Conservation (phyloP, 257 asterid species). For the Primulina huaijiensis region DNA sequence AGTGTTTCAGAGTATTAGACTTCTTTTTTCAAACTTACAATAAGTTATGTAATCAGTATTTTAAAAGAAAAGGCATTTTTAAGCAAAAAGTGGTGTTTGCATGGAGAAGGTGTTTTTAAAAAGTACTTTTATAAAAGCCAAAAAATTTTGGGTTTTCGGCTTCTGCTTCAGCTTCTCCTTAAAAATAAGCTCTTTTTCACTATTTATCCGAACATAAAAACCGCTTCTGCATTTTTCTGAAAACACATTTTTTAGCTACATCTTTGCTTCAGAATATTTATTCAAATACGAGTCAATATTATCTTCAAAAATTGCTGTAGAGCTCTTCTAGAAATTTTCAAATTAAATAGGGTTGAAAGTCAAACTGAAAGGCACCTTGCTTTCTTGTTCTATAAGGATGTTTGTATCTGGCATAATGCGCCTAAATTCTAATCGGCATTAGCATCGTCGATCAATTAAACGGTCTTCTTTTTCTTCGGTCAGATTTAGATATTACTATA, state of each 20-base stretch:
- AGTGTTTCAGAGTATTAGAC: too few species aligned
- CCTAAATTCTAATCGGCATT: slow-evolving; percentile 14
- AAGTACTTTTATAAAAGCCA: neutral
- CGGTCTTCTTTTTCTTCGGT: neutral
- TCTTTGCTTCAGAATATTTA: too few species aligned
- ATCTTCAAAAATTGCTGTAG: too few species aligned
- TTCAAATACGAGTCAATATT: neutral
- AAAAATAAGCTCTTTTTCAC: neutral
- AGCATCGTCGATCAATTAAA: slow-evolving; percentile 13
- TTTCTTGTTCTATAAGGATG: neutral
- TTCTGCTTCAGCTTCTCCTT: neutral
- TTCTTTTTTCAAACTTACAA: too few species aligned
- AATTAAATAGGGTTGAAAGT: too few species aligned
- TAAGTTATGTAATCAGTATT: neutral
- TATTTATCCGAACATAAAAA: neutral
- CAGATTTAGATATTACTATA: slow-evolving; percentile 5
- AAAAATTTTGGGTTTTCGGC: too few species aligned
- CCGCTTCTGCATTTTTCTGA: too few species aligned
- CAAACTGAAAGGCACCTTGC: neutral
- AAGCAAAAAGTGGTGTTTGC: neutral
- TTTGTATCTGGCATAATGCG: slow-evolving; percentile 3
- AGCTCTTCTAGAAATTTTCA: too few species aligned
- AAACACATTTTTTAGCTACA: too few species aligned
- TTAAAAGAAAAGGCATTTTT: neutral
- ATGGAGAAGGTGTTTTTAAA: too few species aligned